Base-by-base conservation (phyloP, 257 asterid species). In the Fraxinus americana region DNA sequence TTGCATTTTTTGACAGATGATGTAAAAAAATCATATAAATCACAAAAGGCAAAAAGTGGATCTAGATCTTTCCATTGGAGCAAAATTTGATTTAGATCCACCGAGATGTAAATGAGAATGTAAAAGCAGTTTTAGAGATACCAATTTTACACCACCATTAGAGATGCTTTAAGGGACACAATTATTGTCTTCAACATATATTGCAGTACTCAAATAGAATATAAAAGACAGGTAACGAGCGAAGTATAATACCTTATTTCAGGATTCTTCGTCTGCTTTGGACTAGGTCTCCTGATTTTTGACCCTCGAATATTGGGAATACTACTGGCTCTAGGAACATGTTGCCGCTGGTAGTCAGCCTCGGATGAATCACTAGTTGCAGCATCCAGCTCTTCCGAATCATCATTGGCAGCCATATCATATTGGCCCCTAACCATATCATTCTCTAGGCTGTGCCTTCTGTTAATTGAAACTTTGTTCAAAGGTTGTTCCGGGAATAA, bases 361-460 rank as follows among this genome's bases (percentile, higher is more conserved):
- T 94, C 97, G 13, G 97, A 91, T 68, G 96, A 85, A 76, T 91
- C 94, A 52, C 97, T 90, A n/a, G 91, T 90, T 52, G 86, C 90
- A 52, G 83, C 86, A 74, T 91, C 96, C 68, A 80, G 68, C 52
- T 87, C 90, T 68, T 90, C 92, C 3, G 84, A 79, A 71, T 88
- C 92, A 81, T 84, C 90, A 1, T 57, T 30, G 13, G 71, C 67
- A 66, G 54, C 81, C 35, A 65, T 63, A 67, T 74, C 83, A 65
- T 74, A 68, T 67, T 65, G 75, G 61, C 59, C 43, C 45, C 74
- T 82, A 59, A 54, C 78, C 74, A 73, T 68, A 73, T 85, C 84
- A 5, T 78, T 77, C n/a, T 89, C 92, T 29, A 88, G 81, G 82
- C 83, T 72, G 80, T 89, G 87, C 78, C 90, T 81, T 78, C 85